Base-by-base conservation (phyloP, 2,329 filamentous ascomycete species). In the Neofusicoccum laricinum region DNA sequence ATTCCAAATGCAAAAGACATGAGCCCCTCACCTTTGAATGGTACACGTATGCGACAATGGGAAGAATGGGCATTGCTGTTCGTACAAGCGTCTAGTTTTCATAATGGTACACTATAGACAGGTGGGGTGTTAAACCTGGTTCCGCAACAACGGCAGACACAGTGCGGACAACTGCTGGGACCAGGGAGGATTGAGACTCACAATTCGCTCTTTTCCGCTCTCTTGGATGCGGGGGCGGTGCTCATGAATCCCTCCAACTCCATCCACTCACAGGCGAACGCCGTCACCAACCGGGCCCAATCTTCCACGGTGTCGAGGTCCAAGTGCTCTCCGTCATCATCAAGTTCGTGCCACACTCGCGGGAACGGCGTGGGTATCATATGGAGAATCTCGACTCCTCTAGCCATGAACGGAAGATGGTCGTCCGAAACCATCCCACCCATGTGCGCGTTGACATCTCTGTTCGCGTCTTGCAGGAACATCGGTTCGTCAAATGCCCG, bases 231-330 rank as follows among this genome's bases (percentile, higher is more conserved):
- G 6, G 25, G 25, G 8, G 46, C 46, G 32, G 40, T 41, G 34
- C 75, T 75, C 61, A 87, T 76, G 66, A 77, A 84, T 1, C 81
- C 86, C 67, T 89, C 87, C 66, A 98, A 77, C 69, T 96, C 93
- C 86, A 98, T 86, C 93, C 93, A 98, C 78, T 98, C 94, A 0
- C 91, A 89, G 38, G 88, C 85, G 79, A 98, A 99, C 0, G 88
- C 93, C 0, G 90, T 89, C 6, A 94, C 82, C 55, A 99, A 88
- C 74, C 86, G 88, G 17, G 90, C 87, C 95, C 95, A 99, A 76
- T 99, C 95, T 70, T 90, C 85, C 40, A 93, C 86, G 0, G 91
- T 94, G 8, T 86, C 82, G 69, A 89, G 80, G 75, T 99, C 92
- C 64, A 99, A 79, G 77, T 98, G 90, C 69, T 89, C 88, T 1